These are phyloP conservation scores for Rhodotorula sp. DNA, from an alignment of 1,284 basidiomycete species.

Conservation along the genomic window DNA sequence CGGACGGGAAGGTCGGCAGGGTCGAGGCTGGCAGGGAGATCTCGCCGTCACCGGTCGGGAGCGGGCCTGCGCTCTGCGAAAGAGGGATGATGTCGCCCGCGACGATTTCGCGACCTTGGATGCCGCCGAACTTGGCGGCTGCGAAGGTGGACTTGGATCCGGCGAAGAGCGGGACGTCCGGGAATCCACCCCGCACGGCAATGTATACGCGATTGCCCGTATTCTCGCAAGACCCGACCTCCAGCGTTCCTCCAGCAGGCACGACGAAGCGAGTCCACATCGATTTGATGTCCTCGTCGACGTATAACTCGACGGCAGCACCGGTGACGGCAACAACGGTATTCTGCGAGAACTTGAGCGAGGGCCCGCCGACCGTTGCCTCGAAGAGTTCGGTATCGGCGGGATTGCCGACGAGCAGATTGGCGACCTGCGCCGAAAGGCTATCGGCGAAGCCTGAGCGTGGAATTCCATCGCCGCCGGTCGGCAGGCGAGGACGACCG, in stretches of 20 bases:
- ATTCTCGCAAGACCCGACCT: constrained; percentile 50
- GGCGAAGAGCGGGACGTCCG: constrained; percentile 60
- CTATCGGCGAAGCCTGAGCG: constrained; percentile 68
- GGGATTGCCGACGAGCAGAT: constrained; percentile 63
- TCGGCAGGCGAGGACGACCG: constrained; percentile 56
- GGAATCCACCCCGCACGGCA: constrained; percentile 64
- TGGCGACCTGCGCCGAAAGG: constrained; percentile 62
- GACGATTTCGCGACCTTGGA: constrained; percentile 57
- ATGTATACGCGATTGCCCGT: constrained; percentile 62
- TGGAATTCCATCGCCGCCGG: constrained; percentile 64
- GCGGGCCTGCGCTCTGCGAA: constrained; percentile 34
- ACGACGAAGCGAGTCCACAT: constrained; percentile 61
- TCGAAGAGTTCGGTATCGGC: constrained; percentile 63
- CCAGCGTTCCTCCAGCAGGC: constrained; percentile 56
- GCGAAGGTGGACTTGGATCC: constrained; percentile 55
- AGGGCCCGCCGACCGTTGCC: constrained; percentile 53
- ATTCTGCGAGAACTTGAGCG: constrained; percentile 57
- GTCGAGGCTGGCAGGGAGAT: constrained; percentile 1
- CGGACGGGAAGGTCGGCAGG: constrained; percentile 15
- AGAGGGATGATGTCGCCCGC: constrained; percentile 55
- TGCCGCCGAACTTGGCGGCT: constrained; percentile 47
- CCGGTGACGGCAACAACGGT: constrained; percentile 64
- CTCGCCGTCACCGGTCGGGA: background rate
- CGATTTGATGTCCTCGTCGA: constrained; percentile 54
- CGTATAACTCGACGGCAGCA: constrained; percentile 54